These are phyloP conservation scores for Rubia balearica DNA, from an alignment of 305 asterid genomes.

Conservation along the genomic window DNA sequence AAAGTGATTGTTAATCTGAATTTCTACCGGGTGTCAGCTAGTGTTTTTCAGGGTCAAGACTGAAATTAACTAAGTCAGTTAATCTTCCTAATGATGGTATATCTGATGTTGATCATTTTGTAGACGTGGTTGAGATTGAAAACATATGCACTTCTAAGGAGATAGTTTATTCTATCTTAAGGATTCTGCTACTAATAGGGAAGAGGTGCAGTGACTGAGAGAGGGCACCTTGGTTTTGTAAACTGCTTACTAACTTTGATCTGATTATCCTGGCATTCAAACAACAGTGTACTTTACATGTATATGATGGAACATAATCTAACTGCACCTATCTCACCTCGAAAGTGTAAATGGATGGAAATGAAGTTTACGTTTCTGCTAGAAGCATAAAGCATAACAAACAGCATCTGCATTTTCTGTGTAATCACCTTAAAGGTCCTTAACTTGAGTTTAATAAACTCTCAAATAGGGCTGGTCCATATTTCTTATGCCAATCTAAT, in stretches of 20 bases:
- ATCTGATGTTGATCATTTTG: neutral
- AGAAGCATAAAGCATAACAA: neutral
- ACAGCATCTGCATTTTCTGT: neutral
- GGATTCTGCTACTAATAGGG: neutral
- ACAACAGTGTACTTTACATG: neutral
- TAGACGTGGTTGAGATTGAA: neutral
- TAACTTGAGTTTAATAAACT: neutral
- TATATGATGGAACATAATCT: neutral
- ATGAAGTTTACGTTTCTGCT: neutral
- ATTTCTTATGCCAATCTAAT: neutral
- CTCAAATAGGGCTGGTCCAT: neutral
- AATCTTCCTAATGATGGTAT: neutral
- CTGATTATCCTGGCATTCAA: neutral
- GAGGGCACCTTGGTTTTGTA: neutral
- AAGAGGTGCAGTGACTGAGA: neutral
- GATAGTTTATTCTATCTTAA: neutral
- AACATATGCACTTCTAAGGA: neutral
- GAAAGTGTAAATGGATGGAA: constrained; percentile 1
- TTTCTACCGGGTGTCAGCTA: neutral
- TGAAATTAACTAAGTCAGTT: neutral
- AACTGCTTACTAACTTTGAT: neutral
- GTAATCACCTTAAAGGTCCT: neutral
- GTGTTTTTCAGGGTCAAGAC: neutral
- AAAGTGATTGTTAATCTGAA: neutral
- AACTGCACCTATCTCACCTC: neutral